Conservation (phyloP, 2,329 filamentous ascomycete genomes). For the Harringtonia lauricola region DNA sequence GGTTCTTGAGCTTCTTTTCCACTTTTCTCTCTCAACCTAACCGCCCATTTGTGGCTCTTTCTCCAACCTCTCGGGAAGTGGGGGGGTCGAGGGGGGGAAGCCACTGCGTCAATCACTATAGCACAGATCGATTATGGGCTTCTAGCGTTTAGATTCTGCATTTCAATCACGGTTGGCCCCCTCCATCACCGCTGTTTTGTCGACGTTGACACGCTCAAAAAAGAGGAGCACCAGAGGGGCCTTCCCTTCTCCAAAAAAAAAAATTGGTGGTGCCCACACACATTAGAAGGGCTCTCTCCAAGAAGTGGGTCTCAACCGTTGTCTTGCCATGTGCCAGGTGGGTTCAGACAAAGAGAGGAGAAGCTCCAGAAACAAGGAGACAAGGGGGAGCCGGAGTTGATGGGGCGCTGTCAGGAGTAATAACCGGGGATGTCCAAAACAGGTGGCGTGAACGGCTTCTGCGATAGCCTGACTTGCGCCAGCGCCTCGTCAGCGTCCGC, state of each 20-base stretch:
- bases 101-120: not conserved
- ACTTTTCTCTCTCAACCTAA: no score
- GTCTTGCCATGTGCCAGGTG: slow-evolving; percentile 6
- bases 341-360: not conserved
- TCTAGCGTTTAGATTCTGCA: slow-evolving; percentile 6
- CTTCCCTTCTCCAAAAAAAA: slow-evolving; percentile 1
- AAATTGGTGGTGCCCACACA: not conserved
- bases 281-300: not conserved
- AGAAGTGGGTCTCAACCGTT: slow-evolving; percentile 1
- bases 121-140: slow-evolving; percentile 2
- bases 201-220: not conserved
- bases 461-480: not conserved
- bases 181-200: not conserved
- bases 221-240: not conserved
- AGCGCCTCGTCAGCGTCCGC: not conserved
- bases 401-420: not conserved
- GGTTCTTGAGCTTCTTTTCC: no score
- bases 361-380: not conserved
- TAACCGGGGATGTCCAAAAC: not conserved
- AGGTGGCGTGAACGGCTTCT: not conserved
- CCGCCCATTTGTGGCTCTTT: slow-evolving; percentile 1
- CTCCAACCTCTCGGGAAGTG: not conserved
- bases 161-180: not conserved
- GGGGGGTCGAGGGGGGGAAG: not conserved
- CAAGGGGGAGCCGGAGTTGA: not conserved